These are phyloP conservation scores for Coemansia sp. DNA, from an alignment of 192 early-diverging fungal species.

Conservation along the genomic window DNA sequence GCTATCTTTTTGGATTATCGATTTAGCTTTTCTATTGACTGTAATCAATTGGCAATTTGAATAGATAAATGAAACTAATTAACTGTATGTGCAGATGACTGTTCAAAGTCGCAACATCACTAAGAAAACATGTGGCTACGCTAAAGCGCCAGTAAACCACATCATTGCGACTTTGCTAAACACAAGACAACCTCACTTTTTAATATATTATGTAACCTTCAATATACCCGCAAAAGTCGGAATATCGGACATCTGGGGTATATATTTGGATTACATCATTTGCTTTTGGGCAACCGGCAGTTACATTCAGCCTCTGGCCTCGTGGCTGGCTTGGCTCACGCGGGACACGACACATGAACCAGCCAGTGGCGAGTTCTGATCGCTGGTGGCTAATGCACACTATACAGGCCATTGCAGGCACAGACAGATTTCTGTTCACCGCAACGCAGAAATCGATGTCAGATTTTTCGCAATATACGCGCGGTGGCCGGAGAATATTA, in stretches of 20 bases:
- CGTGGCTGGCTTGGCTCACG: background rate
- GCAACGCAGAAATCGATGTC: background rate
- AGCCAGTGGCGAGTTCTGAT: conserved; percentile 1
- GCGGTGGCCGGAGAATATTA: background rate
- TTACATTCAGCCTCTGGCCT: background rate
- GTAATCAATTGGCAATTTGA: too few species aligned
- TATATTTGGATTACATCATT: conserved; percentile 2
- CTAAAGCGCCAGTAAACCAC: too few species aligned
- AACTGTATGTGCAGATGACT: too few species aligned
- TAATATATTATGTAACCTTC: too few species aligned
- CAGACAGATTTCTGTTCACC: background rate
- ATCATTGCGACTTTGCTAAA: too few species aligned
- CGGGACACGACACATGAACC: background rate
- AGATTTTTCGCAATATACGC: background rate
- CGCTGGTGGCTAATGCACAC: conserved; percentile 4
- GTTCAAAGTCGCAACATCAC: too few species aligned
- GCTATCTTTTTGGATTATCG: too few species aligned
- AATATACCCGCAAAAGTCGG: too few species aligned
- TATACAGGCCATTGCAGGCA: background rate
- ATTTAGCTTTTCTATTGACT: too few species aligned
- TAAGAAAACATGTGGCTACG: too few species aligned
- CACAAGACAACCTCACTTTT: too few species aligned
- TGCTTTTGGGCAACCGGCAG: background rate
- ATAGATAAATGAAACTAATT: too few species aligned
- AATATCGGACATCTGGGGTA: background rate